Conservation (phyloP, 1,139 yeast genomes). For the Taphrina flavorubra region DNA sequence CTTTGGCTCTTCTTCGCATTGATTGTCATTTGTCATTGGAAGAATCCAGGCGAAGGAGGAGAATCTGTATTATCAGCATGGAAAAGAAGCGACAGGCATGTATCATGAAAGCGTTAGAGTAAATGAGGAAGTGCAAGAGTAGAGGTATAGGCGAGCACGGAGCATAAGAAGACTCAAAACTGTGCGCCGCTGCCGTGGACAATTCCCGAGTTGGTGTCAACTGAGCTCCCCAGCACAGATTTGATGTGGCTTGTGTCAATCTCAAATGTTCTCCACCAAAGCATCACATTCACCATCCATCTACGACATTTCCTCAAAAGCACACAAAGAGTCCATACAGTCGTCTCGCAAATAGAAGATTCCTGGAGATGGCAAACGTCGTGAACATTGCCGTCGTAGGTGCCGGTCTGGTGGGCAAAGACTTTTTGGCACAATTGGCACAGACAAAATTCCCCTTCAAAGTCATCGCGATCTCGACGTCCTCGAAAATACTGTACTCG, state of each 20-base stretch:
- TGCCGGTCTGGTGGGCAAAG: conserved; percentile 93
- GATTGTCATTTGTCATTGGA: too few relatives aligned
- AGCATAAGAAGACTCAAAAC: too few relatives aligned
- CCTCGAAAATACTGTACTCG: conserved; percentile 70
- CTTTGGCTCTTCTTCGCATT: conserved; percentile 1
- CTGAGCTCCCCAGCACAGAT: not conserved
- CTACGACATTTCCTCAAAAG: too few relatives aligned
- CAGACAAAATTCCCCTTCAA: conserved; percentile 62
- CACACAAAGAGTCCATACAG: too few relatives aligned
- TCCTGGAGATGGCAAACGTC: conserved; percentile 6
- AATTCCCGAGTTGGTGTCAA: too few relatives aligned
- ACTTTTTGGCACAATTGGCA: conserved; percentile 76
- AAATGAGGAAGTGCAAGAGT: too few relatives aligned
- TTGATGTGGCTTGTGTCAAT: not conserved
- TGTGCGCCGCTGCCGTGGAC: too few relatives aligned
- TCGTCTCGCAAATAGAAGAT: not conserved
- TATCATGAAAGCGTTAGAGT: too few relatives aligned
- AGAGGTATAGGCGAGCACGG: too few relatives aligned
- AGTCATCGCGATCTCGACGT: conserved; percentile 78
- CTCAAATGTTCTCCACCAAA: not conserved
- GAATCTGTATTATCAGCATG: too few relatives aligned
- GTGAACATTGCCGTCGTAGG: conserved; percentile 53
- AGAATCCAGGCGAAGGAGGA: too few relatives aligned
- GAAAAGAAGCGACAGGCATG: too few relatives aligned
- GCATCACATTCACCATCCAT: not conserved